phyloP scores from a whole-genome alignment of 2,329 filamentous ascomycete species.

The Aureobasidium sp. region DNA sequence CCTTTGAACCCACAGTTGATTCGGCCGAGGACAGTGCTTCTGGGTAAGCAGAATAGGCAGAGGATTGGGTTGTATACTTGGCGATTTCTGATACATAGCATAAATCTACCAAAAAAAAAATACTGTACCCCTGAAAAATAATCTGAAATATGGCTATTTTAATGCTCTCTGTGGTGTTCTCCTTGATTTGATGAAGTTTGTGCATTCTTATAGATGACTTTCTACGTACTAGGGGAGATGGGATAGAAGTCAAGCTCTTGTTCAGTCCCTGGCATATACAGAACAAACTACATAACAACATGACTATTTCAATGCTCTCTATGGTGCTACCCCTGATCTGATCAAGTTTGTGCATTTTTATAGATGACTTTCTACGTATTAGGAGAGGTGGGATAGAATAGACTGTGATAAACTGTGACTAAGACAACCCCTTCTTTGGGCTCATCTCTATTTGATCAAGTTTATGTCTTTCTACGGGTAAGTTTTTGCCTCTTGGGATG shows the following conservation, averaged over 20 bases:
- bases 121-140: not conserved
- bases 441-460: no score
- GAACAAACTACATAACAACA: not conserved
- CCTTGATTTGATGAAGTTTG: not conserved
- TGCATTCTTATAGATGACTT: not conserved
- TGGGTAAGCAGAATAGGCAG: not conserved
- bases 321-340: not conserved
- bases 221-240: not conserved
- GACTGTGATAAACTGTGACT: no score
- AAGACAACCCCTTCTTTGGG: no score
- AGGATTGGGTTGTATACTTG: not conserved
- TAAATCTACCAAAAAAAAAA: slow-evolving; percentile 1
- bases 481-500: no score
- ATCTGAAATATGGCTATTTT: not conserved
- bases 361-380: not conserved
- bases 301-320: not conserved
- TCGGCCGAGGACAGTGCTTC: not conserved
- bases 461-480: no score
- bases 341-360: not conserved
- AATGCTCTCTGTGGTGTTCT: not conserved
- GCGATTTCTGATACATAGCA: not conserved
- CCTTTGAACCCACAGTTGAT: not conserved
- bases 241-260: not conserved
- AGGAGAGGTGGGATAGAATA: not conserved
- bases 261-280: not conserved